These are phyloP conservation scores for Annulohypoxylon stygium DNA, from an alignment of 495 filamentous ascomycete genomes.

Conservation along the genomic window DNA sequence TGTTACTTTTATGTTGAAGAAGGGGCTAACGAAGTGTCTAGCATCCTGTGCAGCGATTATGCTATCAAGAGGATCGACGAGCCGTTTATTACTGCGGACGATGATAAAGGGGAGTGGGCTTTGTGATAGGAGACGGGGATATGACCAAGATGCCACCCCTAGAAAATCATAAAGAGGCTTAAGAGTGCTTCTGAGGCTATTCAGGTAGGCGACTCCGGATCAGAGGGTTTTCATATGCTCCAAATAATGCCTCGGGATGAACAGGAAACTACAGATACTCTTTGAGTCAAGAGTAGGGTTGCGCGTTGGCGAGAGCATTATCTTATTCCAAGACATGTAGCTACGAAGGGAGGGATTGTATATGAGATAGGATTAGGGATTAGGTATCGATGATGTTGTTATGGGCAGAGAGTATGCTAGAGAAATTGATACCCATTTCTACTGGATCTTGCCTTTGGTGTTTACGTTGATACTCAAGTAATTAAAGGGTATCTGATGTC, in stretches of 20 bases:
- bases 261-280: neutral
- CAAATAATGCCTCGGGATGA: neutral
- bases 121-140: slow-evolving; percentile 59
- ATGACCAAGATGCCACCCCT: neutral
- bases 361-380: slow-evolving; percentile 33
- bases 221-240: neutral
- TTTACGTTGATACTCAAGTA: neutral
- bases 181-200: neutral
- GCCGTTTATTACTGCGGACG: slow-evolving; percentile 80
- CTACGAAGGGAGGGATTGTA: slow-evolving; percentile 9
- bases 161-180: neutral
- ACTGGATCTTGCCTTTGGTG: neutral
- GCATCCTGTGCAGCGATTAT: slow-evolving; percentile 92
- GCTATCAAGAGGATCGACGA: slow-evolving; percentile 94
- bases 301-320: neutral
- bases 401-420: slow-evolving; percentile 32
- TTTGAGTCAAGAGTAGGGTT: slow-evolving; percentile 22
- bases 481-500: no score
- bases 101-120: slow-evolving; percentile 85
- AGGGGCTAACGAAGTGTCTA: no score
- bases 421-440: slow-evolving; percentile 47
- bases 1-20: no score
- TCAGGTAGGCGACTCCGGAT: neutral
- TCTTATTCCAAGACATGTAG: slow-evolving; percentile 18
- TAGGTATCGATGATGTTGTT: neutral